These are phyloP conservation scores for Candolleomyces eurysporus DNA, from an alignment of 768 basidiomycete genomes.

Conservation along the genomic window DNA sequence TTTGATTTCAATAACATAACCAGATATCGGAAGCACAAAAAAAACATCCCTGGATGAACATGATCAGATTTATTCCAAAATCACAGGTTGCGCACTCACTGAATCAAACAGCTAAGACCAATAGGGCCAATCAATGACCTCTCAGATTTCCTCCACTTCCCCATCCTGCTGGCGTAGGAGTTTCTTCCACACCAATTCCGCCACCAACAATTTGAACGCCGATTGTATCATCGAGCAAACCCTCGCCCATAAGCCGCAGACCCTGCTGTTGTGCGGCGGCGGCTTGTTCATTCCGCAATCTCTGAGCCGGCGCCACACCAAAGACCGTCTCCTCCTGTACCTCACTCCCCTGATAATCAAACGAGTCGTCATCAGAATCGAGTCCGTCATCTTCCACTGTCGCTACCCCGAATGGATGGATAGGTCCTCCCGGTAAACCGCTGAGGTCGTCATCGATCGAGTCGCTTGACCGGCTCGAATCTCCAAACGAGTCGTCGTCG, in stretches of 20 bases:
- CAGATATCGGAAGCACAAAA: no score
- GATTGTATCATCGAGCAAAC: constrained; percentile 60
- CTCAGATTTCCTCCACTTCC: constrained; percentile 8
- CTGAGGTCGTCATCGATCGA: constrained; percentile 51
- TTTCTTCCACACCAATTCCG: constrained; percentile 55
- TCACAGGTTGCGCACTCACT: background rate
- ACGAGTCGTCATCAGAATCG: constrained; percentile 55
- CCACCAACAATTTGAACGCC: constrained; percentile 46
- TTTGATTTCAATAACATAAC: no score
- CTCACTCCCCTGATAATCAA: constrained; percentile 39
- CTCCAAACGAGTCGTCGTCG: constrained; percentile 47
- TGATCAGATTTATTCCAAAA: background rate
- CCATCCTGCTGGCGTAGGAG: constrained; percentile 57
- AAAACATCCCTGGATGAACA: no score
- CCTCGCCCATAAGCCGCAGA: constrained; percentile 60
- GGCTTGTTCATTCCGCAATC: constrained; percentile 25
- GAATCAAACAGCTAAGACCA: background rate
- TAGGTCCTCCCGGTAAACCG: constrained; percentile 35
- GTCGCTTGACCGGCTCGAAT: constrained; percentile 57
- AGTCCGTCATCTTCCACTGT: constrained; percentile 49
- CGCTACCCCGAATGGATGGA: constrained; percentile 61
- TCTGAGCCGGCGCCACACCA: constrained; percentile 58
- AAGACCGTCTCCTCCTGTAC: constrained; percentile 67
- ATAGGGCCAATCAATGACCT: background rate
- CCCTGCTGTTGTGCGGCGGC: constrained; percentile 23